Evolutionary conservation across 345 rosid species (phyloP).

Genomic region (Ceriops zippeliana): DNA sequence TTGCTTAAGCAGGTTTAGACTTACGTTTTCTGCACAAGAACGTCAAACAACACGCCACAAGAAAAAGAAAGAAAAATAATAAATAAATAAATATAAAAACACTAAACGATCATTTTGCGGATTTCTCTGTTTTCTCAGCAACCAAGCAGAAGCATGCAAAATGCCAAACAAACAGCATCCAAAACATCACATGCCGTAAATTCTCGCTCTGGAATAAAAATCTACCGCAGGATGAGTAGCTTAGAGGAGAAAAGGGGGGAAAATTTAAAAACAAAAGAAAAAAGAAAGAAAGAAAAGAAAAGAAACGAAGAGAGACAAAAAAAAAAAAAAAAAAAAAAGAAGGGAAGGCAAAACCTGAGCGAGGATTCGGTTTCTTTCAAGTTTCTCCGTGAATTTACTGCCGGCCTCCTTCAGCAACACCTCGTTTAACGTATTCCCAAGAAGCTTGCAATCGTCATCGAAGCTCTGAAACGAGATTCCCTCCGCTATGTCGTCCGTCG

Average conservation of each 20-base stretch:
- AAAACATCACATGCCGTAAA: too few species aligned
- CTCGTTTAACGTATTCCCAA: slow-evolving; percentile 78
- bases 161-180: background rate
- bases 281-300: background rate
- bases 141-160: slow-evolving; percentile 20
- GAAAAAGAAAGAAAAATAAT: too few species aligned
- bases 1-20: background rate
- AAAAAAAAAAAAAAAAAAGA: background rate
- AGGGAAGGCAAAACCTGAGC: slow-evolving; percentile 52
- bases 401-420: slow-evolving; percentile 84
- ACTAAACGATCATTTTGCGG: background rate
- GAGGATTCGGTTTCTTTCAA: slow-evolving; percentile 69
- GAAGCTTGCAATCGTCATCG: slow-evolving; percentile 90
- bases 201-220: too few species aligned
- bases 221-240: too few species aligned
- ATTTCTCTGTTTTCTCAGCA: slow-evolving; percentile 13
- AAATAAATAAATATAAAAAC: too few species aligned
- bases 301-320: background rate
- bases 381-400: slow-evolving; percentile 53
- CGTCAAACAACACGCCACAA: background rate
- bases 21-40: background rate
- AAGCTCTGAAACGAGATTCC: slow-evolving; percentile 89
- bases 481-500: slow-evolving; percentile 92
- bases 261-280: background rate
- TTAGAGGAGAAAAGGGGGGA: background rate